phyloP scores from a whole-genome alignment of 805 yeast genomes.

The Candida alai region DNA sequence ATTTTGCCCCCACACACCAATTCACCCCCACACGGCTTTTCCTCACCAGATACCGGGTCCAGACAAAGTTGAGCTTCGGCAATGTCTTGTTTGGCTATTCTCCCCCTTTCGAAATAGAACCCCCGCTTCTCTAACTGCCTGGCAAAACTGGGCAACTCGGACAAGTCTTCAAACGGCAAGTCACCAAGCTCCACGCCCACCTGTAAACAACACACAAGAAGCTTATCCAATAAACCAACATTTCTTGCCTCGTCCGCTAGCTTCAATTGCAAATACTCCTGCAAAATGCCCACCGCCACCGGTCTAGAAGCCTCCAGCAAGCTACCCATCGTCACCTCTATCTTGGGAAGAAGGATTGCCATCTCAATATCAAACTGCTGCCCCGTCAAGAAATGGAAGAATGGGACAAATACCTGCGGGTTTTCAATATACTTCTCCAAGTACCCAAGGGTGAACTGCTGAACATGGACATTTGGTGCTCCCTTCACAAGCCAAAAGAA shows the following conservation, averaged over 20 bases:
- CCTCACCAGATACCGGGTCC: too few species aligned
- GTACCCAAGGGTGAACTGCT: slow-evolving; percentile 20
- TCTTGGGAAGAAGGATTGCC: slow-evolving; percentile 13
- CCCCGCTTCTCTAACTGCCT: slow-evolving; percentile 2
- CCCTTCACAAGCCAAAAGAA: slow-evolving; percentile 30
- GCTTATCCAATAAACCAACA: slow-evolving; percentile 15
- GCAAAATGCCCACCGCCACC: slow-evolving; percentile 15
- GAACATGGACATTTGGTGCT: slow-evolving; percentile 30
- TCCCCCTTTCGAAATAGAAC: background rate
- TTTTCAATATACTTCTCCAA: slow-evolving; percentile 17
- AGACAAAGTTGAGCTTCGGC: background rate
- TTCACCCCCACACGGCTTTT: too few species aligned
- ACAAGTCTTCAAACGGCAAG: background rate
- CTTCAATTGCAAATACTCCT: slow-evolving; percentile 10
- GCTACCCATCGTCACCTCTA: slow-evolving; percentile 12
- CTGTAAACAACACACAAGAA: slow-evolving; percentile 1
- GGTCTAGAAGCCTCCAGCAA: slow-evolving; percentile 11
- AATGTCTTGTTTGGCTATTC: background rate
- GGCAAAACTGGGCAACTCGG: slow-evolving; percentile 2
- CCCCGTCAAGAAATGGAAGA: slow-evolving; percentile 22
- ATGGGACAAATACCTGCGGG: slow-evolving; percentile 14
- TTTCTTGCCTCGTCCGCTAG: background rate
- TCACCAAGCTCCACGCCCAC: slow-evolving; percentile 3
- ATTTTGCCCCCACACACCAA: too few species aligned
- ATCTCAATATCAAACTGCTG: slow-evolving; percentile 25